Base-by-base conservation (phyloP, 805 yeast species). In the Candida koratica region DNA sequence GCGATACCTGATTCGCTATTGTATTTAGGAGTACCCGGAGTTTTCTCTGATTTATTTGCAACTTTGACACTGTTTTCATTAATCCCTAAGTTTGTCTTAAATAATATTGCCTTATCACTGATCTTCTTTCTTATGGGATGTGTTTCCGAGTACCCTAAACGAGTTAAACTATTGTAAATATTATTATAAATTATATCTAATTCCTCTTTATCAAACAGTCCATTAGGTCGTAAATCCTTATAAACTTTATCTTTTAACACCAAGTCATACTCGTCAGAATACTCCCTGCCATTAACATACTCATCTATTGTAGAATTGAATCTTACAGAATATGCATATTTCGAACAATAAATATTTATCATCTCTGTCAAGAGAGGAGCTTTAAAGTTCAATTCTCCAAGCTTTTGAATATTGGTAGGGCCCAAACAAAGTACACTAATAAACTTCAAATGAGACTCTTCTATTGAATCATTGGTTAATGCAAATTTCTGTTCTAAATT, bases 391-490 rank as follows among this genome's bases (percentile, higher is more conserved):
- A 29, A 29, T 16, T 44, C 47, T 9, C 32, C 30, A 7, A 36
- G 14, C 18, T 17, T 24, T 32, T 35, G 25, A 27, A 8, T 20
- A 22, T 72, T 48, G 12, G 56, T 51, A 2, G 79, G 77, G 1
- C 77, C 79, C 27, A 74, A 50, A 1, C 80, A 75, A 24, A 75
- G 46, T 17, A 68, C 51, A 42, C 70, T 71, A 15, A 72, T 46
- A 25, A 74, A 56, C 34, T 70, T 64, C 12, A 36, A 25, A 4
- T 41, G 19, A 5, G 26, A 22, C 9, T 37, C 42, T 1, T 34
- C 12, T 11, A 39, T 25, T 16, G 43, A 16, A 18, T 46, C 48
- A 9, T 27, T 19, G 7, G 32, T 15, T 12, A 43, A 41, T 11
- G 37, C 22, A 33, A 40, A 49, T 11, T 8, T 22, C 17, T 12